Evolutionary conservation across 805 yeast species (phyloP).

Genomic region (Candida sithepensis): DNA sequence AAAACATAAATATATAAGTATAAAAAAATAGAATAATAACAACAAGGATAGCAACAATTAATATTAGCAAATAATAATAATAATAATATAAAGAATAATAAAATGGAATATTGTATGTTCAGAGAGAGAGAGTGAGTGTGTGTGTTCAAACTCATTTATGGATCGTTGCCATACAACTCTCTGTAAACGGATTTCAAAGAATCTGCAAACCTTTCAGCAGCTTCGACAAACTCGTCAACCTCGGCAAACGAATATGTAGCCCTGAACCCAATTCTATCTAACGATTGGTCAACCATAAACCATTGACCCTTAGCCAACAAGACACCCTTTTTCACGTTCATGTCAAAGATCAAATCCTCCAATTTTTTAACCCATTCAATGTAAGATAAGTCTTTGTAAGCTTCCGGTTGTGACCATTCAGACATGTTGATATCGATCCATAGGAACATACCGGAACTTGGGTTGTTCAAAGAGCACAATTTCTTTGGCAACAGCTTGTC

Average conservation of each 20-base stretch:
- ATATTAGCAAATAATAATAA: background rate
- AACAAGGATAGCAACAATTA: too few relatives aligned
- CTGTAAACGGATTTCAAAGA: conserved; percentile 19
- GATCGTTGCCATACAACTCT: conserved; percentile 6
- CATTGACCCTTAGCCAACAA: conserved; percentile 32
- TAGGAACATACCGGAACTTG: conserved; percentile 43
- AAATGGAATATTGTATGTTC: too few relatives aligned
- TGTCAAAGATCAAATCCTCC: conserved; percentile 26
- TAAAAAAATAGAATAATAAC: too few relatives aligned
- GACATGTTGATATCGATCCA: conserved; percentile 40
- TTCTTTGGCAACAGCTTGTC: conserved; percentile 43
- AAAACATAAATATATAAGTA: too few relatives aligned
- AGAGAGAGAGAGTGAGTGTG: too few relatives aligned
- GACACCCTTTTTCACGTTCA: conserved; percentile 23
- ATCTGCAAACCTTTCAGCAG: conserved; percentile 26
- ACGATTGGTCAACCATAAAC: conserved; percentile 27
- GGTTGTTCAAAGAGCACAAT: conserved; percentile 39
- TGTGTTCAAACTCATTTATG: background rate
- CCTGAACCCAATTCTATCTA: conserved; percentile 26
- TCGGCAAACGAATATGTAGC: conserved; percentile 32
- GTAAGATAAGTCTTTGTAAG: conserved; percentile 29
- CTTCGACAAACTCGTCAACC: conserved; percentile 20
- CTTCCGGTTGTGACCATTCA: conserved; percentile 35
- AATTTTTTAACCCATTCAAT: conserved; percentile 29
- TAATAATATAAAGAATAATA: background rate